Conservation (phyloP, 2,329 filamentous ascomycete species). For the Fusarium camptoceras region DNA sequence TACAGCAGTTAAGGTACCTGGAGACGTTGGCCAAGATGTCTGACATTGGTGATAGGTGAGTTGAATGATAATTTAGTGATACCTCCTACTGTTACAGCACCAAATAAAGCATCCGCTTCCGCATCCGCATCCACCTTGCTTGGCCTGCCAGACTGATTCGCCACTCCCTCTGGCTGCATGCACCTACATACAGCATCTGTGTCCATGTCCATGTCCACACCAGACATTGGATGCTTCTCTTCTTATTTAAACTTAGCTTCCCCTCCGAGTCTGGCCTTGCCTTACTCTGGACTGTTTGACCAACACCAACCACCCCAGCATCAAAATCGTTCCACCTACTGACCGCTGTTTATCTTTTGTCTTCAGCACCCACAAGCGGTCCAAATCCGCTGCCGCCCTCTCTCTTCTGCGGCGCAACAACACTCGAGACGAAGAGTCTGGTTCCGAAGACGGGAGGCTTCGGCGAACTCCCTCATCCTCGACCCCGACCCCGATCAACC, state of each 20-base stretch:
- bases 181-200: constrained; percentile 7
- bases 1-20: constrained; percentile 1
- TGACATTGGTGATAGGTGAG: constrained; percentile 45
- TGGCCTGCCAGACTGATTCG: constrained; percentile 19
- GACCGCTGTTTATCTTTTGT: constrained; percentile 46
- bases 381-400: constrained; percentile 64
- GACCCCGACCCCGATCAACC: constrained; percentile 50
- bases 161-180: constrained; percentile 23
- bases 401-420: constrained; percentile 67
- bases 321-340: constrained; percentile 47
- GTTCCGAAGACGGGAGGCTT: constrained; percentile 62
- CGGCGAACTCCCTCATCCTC: constrained; percentile 49
- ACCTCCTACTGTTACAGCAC: background rate
- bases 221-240: constrained; percentile 23
- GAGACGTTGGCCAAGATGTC: constrained; percentile 39
- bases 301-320: constrained; percentile 32
- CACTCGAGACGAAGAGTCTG: constrained; percentile 64
- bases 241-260: constrained; percentile 36
- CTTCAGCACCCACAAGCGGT: constrained; percentile 60
- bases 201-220: constrained; percentile 35
- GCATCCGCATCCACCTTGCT: background rate
- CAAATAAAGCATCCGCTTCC: background rate
- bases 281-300: constrained; percentile 21
- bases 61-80: constrained; percentile 12
- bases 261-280: constrained; percentile 12